Conservation (phyloP, 352 stramenopile genomes). For the Salisapilia sapeloensis region DNA sequence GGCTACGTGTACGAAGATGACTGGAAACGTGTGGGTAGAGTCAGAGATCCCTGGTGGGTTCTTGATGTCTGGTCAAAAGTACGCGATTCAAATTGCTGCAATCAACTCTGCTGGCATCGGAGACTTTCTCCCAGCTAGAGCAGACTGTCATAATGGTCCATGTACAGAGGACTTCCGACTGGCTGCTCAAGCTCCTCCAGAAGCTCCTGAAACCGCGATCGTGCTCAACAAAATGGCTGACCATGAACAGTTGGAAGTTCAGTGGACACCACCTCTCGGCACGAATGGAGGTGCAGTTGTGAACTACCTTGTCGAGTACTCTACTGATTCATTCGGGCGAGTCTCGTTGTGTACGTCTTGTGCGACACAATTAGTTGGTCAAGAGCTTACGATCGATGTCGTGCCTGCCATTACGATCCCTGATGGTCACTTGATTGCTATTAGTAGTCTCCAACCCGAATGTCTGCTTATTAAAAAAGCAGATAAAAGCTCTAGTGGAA, state of each 20-base stretch:
- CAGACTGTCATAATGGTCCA: constrained; percentile 29
- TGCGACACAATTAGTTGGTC: constrained; percentile 13
- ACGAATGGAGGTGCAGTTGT: constrained; percentile 47
- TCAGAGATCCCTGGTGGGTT: constrained; percentile 68
- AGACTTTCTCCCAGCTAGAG: constrained; percentile 16
- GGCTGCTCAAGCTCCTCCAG: constrained; percentile 47
- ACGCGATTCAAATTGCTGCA: constrained; percentile 83
- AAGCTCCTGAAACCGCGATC: constrained; percentile 44
- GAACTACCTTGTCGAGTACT: constrained; percentile 81
- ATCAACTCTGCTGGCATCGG: constrained; percentile 78
- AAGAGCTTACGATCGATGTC: constrained; percentile 16
- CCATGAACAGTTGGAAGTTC: constrained; percentile 64
- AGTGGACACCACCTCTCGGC: constrained; percentile 53
- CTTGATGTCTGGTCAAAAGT: constrained; percentile 61
- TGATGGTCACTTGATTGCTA: constrained; percentile 16
- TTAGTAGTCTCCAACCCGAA: constrained; percentile 19
- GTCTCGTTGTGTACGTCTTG: constrained; percentile 28
- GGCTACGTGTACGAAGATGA: constrained; percentile 22
- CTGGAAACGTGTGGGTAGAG: constrained; percentile 35
- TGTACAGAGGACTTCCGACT: constrained; percentile 20
- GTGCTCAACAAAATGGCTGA: constrained; percentile 72
- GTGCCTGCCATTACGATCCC: constrained; percentile 10
- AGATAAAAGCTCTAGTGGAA: constrained; percentile 20
- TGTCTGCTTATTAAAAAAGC: constrained; percentile 33
- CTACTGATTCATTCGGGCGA: constrained; percentile 23